Evolutionary conservation across 495 filamentous ascomycete genomes (phyloP), one percentile per base, ranked within the genome.

Genomic region (Schizothecium vesticola): DNA sequence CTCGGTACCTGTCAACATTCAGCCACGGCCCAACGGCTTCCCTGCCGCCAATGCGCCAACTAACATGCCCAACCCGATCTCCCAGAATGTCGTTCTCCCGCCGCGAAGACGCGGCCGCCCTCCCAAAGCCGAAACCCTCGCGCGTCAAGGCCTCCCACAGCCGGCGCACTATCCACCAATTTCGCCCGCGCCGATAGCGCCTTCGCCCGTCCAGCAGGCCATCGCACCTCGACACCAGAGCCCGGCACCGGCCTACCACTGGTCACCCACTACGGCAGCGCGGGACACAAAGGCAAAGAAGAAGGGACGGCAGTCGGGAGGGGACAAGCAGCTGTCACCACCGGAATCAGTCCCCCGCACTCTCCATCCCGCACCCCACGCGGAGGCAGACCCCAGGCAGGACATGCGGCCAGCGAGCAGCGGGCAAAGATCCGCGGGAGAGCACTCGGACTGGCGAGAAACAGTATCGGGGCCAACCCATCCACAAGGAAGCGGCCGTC

Each of bases 21-120:
- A 80, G 22, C 78, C 78, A 22, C 75, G 77, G 60, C 75, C 77
- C 5, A 82, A 81, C 67, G 80, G 80, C 61, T 80, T 77, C 63
- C 64, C 75, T 8, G 63, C 75, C 58, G 25, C 69, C 26, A 68
- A 72, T 8, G 61, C 72, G 23, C 69, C 71, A 23, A 69, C 72
- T 22, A 73, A 65, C 51, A 71, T 76, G 56, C 62, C 76, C 55
- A 69, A 78, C 21, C 66, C 66, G 3, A 29, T 73, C n/a, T 51
- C 70, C 3, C 66, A 69, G 22, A 76, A 63, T 21, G 72, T 70
- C 9, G 68, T 66, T 24, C 75, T 74, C 24, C 51, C 71, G 13
- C 61, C 59, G 63, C 75, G 74, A 1, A 73, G 63, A 61, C 75
- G 75, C 26, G 75, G 75, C 12, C 74, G 75, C 3, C 75, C 75